Conservation (phyloP, 768 basidiomycete species). For the Leccinum longicurvipes region DNA sequence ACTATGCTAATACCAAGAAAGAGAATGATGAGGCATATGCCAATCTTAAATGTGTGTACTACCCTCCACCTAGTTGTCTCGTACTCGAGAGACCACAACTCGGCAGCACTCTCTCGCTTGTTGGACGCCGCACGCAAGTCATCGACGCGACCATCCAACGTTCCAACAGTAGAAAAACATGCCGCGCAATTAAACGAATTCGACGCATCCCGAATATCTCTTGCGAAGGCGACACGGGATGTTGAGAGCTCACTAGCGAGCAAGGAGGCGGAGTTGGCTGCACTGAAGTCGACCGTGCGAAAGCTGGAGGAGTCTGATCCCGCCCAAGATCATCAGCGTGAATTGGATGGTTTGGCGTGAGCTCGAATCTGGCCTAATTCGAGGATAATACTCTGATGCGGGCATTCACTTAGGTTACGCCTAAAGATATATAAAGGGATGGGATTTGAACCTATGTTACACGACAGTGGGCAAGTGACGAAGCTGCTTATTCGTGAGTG, state of each 20-base stretch:
- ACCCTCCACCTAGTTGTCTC: background rate
- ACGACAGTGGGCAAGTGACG: conserved; percentile 44
- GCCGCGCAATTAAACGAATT: conserved; percentile 59
- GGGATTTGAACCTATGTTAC: conserved; percentile 66
- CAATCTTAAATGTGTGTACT: conserved; percentile 55
- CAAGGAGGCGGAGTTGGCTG: conserved; percentile 67
- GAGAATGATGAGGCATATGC: conserved; percentile 66
- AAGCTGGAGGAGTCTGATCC: conserved; percentile 67
- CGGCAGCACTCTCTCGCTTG: conserved; percentile 55
- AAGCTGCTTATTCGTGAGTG: conserved; percentile 72
- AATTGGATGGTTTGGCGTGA: conserved; percentile 67
- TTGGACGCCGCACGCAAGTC: conserved; percentile 71
- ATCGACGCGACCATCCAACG: conserved; percentile 62
- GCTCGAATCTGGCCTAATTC: conserved; percentile 22
- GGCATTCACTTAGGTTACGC: conserved; percentile 48
- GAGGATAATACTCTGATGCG: conserved; percentile 1
- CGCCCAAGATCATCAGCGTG: conserved; percentile 64
- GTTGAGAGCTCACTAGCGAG: conserved; percentile 60
- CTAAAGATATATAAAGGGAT: conserved; percentile 66
- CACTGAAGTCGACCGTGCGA: conserved; percentile 61
- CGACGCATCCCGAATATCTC: conserved; percentile 57
- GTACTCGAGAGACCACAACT: background rate
- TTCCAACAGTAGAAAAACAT: conserved; percentile 67
- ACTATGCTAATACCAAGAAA: conserved; percentile 56
- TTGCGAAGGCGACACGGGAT: conserved; percentile 75